Base-by-base conservation (phyloP, 2,329 filamentous ascomycete genomes). In the Akanthomyces uredinophilus region DNA sequence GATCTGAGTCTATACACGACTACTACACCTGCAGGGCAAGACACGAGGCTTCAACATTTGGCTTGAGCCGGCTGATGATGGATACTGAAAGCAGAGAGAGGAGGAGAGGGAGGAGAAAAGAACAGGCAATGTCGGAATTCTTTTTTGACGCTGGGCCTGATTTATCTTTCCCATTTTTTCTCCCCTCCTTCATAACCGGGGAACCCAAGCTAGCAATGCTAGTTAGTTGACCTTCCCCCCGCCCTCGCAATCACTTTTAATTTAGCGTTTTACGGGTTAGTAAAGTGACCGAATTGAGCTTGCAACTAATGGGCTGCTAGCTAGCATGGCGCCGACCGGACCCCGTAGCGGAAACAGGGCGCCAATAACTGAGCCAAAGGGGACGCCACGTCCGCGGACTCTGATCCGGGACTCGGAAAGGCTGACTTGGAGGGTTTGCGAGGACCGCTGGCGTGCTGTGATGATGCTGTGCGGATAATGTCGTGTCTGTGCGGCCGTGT, bases 381-480 rank as follows among this genome's bases (percentile, higher is more conserved):
- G 7, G 20, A 51, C 59, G 59, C 60, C 60, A 61, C 24, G 51
- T 56, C 60, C 60, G 60, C 60, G 60, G 60, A 56, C 60, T 61
- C 32, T 55, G 29, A 32, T 39, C 32, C 43, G 51, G 43, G 18
- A 43, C 14, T 22, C 24, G 47, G 57, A 54, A 47, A 10, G 37
- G 24, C 18, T 50, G 44, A 7, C 8, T 18, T 50, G 22, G 20
- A 16, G 37, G 27, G 27, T 29, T 39, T 37, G 35, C 35, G 11
- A 11, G 35, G 3, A 3, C 35, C 11, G 35, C 24, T 16, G 2
- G 14, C 14, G 47, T 18, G 16, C 16, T 32, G 13, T 35, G n/a
- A 16, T 4, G 3, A 5, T 46, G 24, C 10, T 18, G 24, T 32
- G 41, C 10, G 11, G 39, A 37, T 7, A 16, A n/a, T 18, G 43